phyloP scores from a whole-genome alignment of 2,329 filamentous ascomycete genomes.

The Beauveria australis region DNA sequence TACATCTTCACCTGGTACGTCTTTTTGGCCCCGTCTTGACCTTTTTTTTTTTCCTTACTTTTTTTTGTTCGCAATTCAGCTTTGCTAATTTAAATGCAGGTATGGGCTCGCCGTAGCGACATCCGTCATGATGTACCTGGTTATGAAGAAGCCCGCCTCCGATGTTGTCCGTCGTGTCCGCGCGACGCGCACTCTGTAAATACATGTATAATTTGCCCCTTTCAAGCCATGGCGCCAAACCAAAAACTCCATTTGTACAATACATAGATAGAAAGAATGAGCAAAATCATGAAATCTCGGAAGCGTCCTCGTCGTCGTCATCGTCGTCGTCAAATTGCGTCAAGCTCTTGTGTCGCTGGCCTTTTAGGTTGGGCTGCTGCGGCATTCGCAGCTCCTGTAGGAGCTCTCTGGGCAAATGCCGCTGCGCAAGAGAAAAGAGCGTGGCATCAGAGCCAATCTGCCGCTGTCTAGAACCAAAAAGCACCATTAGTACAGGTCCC shows the following conservation, averaged over 20 bases:
- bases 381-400: conserved; percentile 74
- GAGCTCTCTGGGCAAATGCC: conserved; percentile 71
- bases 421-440: conserved; percentile 77
- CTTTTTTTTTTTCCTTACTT: no score
- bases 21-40: neutral
- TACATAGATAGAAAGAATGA: conserved; percentile 9
- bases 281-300: conserved; percentile 25
- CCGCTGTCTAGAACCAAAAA: conserved; percentile 54
- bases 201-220: conserved; percentile 18
- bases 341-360: conserved; percentile 28
- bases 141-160: conserved; percentile 76
- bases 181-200: conserved; percentile 29
- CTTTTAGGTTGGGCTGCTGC: conserved; percentile 43
- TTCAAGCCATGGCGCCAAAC: neutral
- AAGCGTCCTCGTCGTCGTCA: conserved; percentile 22
- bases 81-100: conserved; percentile 41
- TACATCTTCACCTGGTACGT: conserved; percentile 98
- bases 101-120: conserved; percentile 80
- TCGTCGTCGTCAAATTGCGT: conserved; percentile 15
- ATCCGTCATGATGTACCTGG: conserved; percentile 93
- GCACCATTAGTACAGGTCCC: conserved; percentile 8
- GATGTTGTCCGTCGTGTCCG: conserved; percentile 66
- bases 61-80: neutral
- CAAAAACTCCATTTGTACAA: conserved; percentile 16
- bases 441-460: conserved; percentile 65